Base-by-base conservation (phyloP, 805 yeast genomes). In the Metschnikowia colocasiae region DNA sequence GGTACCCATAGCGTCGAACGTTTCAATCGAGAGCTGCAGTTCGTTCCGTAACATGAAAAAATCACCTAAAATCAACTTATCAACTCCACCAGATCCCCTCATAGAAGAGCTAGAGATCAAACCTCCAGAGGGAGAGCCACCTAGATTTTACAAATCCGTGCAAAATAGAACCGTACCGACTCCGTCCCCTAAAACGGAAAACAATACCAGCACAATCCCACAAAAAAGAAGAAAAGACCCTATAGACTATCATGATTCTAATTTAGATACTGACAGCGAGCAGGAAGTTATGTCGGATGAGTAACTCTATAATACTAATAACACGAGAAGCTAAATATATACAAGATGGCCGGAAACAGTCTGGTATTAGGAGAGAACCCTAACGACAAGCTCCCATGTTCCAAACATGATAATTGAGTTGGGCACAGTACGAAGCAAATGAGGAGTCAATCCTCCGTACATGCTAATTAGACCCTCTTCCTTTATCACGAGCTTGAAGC, bases 381-480 rank as follows among this genome's bases (percentile, higher is more conserved):
- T 58, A 10, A 72, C 76, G 22, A 72, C 71, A 30, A 94, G 64
- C 63, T 94, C 99, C 98, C 98, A 94, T 3, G 98, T 91, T 39
- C 99, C 99, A 73, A 94, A 94, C 99, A 94, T 94, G 57, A 94
- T 92, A 63, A 94, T 90, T 60, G 96, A 87, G 68, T 94, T 94
- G 3, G 99, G 99, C 44, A 94, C 99, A 0, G 99, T 94, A 67
- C 99, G 81, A 71, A 94, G 78, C 59, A 94, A 72, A 68, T 94
- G 99, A 3, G 99, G 97, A 1, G 99, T 94, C 59, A 94, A 75
- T 0, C 99, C 99, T 47, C 99, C 97, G 63, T 94, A 94, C 89
- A 94, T 86, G 10, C 96, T 85, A 6, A 78, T 83, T 44, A 92
- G 67, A 1, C 99, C 99, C 69, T 94, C 99, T 61, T 94, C 97